These are phyloP conservation scores for Cryptosporidium felis DNA, from an alignment of 169 alveolate species.

Conservation along the genomic window DNA sequence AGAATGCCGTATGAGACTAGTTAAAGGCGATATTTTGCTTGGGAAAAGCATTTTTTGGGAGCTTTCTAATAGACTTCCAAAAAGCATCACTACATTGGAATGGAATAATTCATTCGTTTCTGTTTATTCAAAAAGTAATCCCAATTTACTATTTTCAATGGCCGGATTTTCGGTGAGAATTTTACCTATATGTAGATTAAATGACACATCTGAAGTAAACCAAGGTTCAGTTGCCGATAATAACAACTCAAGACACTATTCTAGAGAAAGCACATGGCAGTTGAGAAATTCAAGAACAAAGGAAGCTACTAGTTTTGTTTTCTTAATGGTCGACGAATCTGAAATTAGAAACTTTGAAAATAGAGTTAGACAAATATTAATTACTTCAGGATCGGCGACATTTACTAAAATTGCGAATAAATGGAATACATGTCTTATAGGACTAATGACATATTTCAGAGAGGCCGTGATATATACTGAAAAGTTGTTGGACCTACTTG, in stretches of 20 bases:
- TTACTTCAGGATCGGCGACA: conserved; percentile 99
- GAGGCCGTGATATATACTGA: conserved; percentile 99
- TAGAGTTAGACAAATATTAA: conserved; percentile 95
- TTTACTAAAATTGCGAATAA: conserved; percentile 99
- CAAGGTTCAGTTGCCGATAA: background rate
- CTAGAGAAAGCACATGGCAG: conserved; percentile 98
- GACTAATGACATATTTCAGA: conserved; percentile 98
- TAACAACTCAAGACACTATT: background rate
- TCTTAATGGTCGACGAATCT: conserved; percentile 97
- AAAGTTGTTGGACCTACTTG: conserved; percentile 95
- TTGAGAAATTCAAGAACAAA: conserved; percentile 96
- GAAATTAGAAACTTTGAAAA: conserved; percentile 96
- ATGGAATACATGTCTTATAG: conserved; percentile 99
- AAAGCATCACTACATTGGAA: conserved; percentile 95
- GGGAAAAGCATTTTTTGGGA: conserved; percentile 99
- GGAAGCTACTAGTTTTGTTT: conserved; percentile 98
- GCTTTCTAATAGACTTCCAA: conserved; percentile 98
- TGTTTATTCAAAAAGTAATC: conserved; percentile 98
- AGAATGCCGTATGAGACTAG: conserved; percentile 99
- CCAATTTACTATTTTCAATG: conserved; percentile 97
- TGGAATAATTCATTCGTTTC: conserved; percentile 98
- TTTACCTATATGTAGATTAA: conserved; percentile 90
- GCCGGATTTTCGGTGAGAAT: conserved; percentile 98
- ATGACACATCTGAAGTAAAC: conserved; percentile 62
- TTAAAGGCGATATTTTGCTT: conserved; percentile 96